Conservation (phyloP, 2,329 filamentous ascomycete genomes). For the Paecilomyces variotii region DNA sequence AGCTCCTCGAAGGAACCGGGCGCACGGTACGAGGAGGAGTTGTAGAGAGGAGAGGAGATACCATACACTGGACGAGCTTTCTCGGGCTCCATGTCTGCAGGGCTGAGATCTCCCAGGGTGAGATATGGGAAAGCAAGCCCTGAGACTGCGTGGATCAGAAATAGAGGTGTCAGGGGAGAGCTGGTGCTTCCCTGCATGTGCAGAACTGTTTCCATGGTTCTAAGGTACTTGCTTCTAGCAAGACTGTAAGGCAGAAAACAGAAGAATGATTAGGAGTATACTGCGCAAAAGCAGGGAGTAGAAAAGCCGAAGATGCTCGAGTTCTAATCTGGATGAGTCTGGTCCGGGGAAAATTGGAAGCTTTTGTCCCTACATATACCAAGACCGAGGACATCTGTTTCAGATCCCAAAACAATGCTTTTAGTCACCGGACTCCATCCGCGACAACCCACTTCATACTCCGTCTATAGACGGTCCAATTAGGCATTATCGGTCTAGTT, state of each 20-base stretch:
- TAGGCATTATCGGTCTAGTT: neutral
- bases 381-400: neutral
- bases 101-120: conserved; percentile 9
- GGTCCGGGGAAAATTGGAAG: neutral
- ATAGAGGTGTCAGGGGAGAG: conserved; percentile 11
- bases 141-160: conserved; percentile 14
- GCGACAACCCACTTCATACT: neutral
- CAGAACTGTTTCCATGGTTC: conserved; percentile 11
- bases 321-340: neutral
- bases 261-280: neutral
- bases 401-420: neutral
- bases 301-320: neutral
- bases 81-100: conserved; percentile 1
- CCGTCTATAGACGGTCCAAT: neutral
- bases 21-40: conserved; percentile 8
- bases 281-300: neutral
- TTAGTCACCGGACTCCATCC: neutral
- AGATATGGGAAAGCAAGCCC: conserved; percentile 14
- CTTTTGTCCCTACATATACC: neutral
- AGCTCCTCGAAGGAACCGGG: conserved; percentile 9
- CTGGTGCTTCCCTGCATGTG: conserved; percentile 11
- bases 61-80: conserved; percentile 13
- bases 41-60: conserved; percentile 13
- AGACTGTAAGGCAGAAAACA: neutral
- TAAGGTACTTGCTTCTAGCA: neutral